Percentiles rank a stretch among this genome's conserved stretches.
Conservation (phyloP, 169 alveolate species). For the Plasmodium vinckei region DNA sequence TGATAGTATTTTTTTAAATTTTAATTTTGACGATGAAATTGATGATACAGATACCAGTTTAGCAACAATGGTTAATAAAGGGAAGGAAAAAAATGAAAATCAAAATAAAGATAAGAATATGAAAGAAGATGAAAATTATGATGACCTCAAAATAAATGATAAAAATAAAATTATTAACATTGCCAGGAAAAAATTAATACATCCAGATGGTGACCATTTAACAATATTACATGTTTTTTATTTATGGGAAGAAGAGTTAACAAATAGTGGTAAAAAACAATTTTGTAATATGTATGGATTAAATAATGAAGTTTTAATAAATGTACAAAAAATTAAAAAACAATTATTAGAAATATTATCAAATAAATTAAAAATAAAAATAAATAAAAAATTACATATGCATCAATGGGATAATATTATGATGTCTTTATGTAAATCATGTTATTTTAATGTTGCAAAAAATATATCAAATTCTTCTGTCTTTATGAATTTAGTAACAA, state of each 20-base stretch:
- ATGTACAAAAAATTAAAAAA: slow-evolving; percentile 75
- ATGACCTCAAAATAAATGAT: slow-evolving; percentile 88
- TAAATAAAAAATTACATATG: slow-evolving; percentile 49
- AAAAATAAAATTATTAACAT: slow-evolving; percentile 90
- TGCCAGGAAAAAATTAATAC: slow-evolving; percentile 93
- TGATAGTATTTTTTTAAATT: slow-evolving; percentile 87
- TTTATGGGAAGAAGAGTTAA: slow-evolving; percentile 81
- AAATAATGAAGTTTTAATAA: slow-evolving; percentile 86
- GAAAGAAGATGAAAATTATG: neutral
- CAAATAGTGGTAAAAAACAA: slow-evolving; percentile 82
- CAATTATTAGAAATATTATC: slow-evolving; percentile 56
- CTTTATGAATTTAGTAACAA: slow-evolving; percentile 45
- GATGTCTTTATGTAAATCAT: slow-evolving; percentile 82
- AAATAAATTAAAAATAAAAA: slow-evolving; percentile 12
- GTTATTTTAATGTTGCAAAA: slow-evolving; percentile 80
- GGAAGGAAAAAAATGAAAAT: neutral
- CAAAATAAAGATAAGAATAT: neutral
- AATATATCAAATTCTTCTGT: slow-evolving; percentile 61
- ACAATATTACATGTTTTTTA: slow-evolving; percentile 92
- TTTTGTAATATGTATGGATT: slow-evolving; percentile 87
- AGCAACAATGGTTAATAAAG: too few species aligned
- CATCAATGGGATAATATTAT: slow-evolving; percentile 74
- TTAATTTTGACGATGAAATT: slow-evolving; percentile 92
- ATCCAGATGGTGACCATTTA: slow-evolving; percentile 97
- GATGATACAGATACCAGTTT: slow-evolving; percentile 68